Percentiles rank a stretch among this genome's conserved stretches.
phyloP scores from a whole-genome alignment of 441 rosid genomes.

The Corymbia calophylla region DNA sequence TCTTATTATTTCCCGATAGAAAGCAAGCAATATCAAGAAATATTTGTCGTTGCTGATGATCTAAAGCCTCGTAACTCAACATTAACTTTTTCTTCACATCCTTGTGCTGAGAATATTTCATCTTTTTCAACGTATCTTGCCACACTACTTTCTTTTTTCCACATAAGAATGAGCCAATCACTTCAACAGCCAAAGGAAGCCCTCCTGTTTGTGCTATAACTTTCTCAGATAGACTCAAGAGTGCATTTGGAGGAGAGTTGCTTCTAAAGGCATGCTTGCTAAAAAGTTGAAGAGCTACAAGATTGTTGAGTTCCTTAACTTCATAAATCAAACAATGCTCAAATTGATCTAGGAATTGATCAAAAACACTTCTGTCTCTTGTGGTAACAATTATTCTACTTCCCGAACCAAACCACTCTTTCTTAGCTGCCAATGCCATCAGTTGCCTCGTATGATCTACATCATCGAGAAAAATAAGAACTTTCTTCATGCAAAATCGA shows the following conservation, averaged over 20 bases:
- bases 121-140: neutral
- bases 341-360: neutral
- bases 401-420: neutral
- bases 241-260: neutral
- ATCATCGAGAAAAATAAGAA: neutral
- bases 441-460: neutral
- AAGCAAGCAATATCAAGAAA: constrained; percentile 1
- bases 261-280: neutral
- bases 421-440: neutral
- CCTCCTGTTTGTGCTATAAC: neutral
- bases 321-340: neutral
- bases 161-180: neutral
- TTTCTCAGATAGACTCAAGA: neutral
- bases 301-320: neutral
- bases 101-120: neutral
- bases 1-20: neutral
- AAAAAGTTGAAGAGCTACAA: neutral
- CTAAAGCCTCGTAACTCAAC: neutral
- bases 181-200: neutral
- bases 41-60: neutral
- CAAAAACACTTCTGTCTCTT: neutral
- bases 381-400: neutral
- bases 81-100: neutral
- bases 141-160: neutral
- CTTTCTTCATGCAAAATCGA: neutral